Evolutionary conservation across 2,329 filamentous ascomycete species (phyloP), one percentile per base, ranked within the genome.

Genomic region (Ascochyta viciae-villosae): DNA sequence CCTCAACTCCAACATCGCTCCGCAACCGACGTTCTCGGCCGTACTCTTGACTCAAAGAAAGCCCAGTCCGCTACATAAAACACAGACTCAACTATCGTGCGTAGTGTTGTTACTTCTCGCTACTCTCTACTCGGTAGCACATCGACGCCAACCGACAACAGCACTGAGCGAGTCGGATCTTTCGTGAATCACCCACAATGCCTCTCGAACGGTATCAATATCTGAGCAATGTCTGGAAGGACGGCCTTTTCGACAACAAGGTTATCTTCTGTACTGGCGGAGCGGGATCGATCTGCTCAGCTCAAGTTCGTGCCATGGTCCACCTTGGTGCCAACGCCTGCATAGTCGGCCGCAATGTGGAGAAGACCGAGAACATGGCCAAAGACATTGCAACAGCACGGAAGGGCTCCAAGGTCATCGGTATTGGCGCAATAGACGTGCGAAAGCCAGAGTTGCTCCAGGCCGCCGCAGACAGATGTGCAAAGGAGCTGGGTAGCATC

Each of bases 251-350:
- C 74, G 91, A 89, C 61, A 87, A 89, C 73, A 94, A 95, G 70
- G 93, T 98, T 40, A 86, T 94, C 65, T 96, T 98, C 78, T 96
- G 96, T 71, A 99, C 95, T 3, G 95, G 95, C 55, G 95, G 95
- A 48, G 92, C 92, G 5, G 94, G 95, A 51, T 89, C 90, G 24
- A 98, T 99, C 71, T 97, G 95, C 81, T 95, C 90, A 67, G 92
- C 91, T 51, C 95, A 98, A 80, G 95, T 96, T 29, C 86, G 92
- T 62, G 95, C 95, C 4, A 82, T 99, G 57, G 92, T 99, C 23
- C 85, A 93, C 60, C 87, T 99, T 7, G 95, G 95, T 49, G 94
- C 92, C 40, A 89, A 98, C 68, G 95, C 95, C 45, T 96, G 91
- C 77, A 98, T 99, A 71, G 85, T 98, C 53, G 95, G 95, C 37